Conservation (phyloP, 306 rosid genomes). For the Rosa persica region DNA sequence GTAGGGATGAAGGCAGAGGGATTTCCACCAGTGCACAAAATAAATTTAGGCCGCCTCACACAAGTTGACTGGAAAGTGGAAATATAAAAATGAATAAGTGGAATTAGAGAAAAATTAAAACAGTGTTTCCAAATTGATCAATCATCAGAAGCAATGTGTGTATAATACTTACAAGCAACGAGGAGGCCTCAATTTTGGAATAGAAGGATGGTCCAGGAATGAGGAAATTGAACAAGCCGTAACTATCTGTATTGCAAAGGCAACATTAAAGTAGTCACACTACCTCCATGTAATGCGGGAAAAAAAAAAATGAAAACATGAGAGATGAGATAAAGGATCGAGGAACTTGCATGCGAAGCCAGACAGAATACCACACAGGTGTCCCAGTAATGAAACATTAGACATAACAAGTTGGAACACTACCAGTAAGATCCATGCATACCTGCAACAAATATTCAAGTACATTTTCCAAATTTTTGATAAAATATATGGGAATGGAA, state of each 20-base stretch:
- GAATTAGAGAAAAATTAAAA: not conserved
- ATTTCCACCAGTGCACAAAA: slow-evolving; percentile 92
- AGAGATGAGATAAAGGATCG: slow-evolving; percentile 15
- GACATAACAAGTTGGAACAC: slow-evolving; percentile 95
- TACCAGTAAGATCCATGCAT: slow-evolving; percentile 84
- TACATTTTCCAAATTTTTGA: slow-evolving; percentile 19
- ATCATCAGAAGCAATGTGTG: slow-evolving; percentile 24
- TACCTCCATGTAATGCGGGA: slow-evolving; percentile 9
- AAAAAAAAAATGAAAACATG: not conserved
- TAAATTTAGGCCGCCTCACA: slow-evolving; percentile 91
- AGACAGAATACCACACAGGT: slow-evolving; percentile 95
- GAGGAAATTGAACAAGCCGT: slow-evolving; percentile 80
- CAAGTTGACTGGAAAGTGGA: slow-evolving; percentile 66
- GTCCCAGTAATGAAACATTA: slow-evolving; percentile 93
- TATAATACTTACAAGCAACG: slow-evolving; percentile 74
- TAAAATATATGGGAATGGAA: slow-evolving; percentile 1
- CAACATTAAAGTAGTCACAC: slow-evolving; percentile 10
- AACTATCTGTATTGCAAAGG: slow-evolving; percentile 67
- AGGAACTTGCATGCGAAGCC: slow-evolving; percentile 90
- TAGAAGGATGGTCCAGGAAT: slow-evolving; percentile 82
- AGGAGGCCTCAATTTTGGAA: slow-evolving; percentile 76
- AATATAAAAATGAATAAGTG: slow-evolving; percentile 18
- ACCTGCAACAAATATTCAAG: slow-evolving; percentile 56
- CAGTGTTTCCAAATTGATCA: slow-evolving; percentile 9
- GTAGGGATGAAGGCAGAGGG: slow-evolving; percentile 74